Evolutionary conservation across 1,284 basidiomycete species (phyloP).

Genomic region (Papiliotrema nemorosa): DNA sequence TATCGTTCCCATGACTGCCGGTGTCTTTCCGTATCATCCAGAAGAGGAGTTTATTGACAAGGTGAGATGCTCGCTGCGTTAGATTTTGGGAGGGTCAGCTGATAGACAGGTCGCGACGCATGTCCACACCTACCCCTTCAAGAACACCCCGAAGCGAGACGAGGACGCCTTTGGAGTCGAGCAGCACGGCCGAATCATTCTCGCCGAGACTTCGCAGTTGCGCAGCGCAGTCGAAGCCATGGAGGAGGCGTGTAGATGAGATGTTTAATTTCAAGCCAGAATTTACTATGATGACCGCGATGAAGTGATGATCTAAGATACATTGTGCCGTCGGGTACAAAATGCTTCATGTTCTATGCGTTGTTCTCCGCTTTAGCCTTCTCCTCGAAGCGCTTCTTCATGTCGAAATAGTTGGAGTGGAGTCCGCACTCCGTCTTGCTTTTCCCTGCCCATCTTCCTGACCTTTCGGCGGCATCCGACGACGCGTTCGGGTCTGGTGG

Average conservation of each 20-base stretch:
- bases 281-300: background rate
- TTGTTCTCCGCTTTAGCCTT: conserved; percentile 12
- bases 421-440: conserved; percentile 93
- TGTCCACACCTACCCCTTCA: conserved; percentile 64
- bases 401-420: conserved; percentile 76
- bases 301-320: background rate
- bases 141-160: conserved; percentile 61
- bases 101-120: conserved; percentile 59
- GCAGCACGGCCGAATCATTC: conserved; percentile 68
- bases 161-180: conserved; percentile 77
- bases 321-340: too few species aligned
- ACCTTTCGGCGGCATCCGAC: conserved; percentile 69
- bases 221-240: conserved; percentile 44
- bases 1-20: conserved; percentile 24
- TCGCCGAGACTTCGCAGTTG: conserved; percentile 54
- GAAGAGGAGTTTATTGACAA: conserved; percentile 74
- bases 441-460: conserved; percentile 87
- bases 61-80: conserved; percentile 49
- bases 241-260: conserved; percentile 35
- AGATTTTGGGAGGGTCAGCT: background rate
- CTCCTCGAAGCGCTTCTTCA: conserved; percentile 49
- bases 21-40: conserved; percentile 69
- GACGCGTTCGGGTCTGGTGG: conserved; percentile 56
- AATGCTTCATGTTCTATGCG: background rate
- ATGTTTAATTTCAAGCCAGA: background rate